phyloP scores from a whole-genome alignment of 371 early-diverging fungal species.

The Mortierella sp. region DNA sequence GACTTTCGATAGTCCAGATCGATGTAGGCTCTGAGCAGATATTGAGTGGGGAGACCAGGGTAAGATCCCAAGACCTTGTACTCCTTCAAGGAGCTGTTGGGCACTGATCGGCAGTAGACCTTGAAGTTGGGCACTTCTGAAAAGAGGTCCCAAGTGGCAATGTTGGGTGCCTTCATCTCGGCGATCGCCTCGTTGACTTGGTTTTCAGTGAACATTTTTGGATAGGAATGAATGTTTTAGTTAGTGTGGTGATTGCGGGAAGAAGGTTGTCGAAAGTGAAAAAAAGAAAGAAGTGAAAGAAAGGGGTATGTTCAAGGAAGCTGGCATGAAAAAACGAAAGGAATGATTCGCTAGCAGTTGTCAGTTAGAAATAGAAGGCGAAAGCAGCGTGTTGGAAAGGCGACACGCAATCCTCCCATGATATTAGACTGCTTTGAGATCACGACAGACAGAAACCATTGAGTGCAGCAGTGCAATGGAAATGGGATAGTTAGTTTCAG shows the following conservation, averaged over 20 bases:
- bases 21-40: conserved; percentile 38
- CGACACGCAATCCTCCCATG: neutral
- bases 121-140: conserved; percentile 40
- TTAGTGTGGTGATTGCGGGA: neutral
- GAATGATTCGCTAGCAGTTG: neutral
- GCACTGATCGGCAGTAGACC: conserved; percentile 35
- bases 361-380: too few species aligned
- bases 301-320: neutral
- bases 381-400: neutral
- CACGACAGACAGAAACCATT: neutral
- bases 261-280: neutral
- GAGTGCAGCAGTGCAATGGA: neutral
- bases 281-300: neutral
- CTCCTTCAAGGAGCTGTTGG: conserved; percentile 37
- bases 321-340: neutral
- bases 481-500: neutral
- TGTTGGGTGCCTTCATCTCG: conserved; percentile 33
- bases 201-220: conserved; percentile 21
- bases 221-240: neutral
- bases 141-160: conserved; percentile 38
- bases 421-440: neutral
- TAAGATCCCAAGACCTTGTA: conserved; percentile 52
- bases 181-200: conserved; percentile 35
- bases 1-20: conserved; percentile 63
- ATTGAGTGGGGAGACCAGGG: conserved; percentile 36